These are phyloP conservation scores for Xylaria sp. DNA, from an alignment of 2,329 filamentous ascomycete genomes.

Conservation along the genomic window DNA sequence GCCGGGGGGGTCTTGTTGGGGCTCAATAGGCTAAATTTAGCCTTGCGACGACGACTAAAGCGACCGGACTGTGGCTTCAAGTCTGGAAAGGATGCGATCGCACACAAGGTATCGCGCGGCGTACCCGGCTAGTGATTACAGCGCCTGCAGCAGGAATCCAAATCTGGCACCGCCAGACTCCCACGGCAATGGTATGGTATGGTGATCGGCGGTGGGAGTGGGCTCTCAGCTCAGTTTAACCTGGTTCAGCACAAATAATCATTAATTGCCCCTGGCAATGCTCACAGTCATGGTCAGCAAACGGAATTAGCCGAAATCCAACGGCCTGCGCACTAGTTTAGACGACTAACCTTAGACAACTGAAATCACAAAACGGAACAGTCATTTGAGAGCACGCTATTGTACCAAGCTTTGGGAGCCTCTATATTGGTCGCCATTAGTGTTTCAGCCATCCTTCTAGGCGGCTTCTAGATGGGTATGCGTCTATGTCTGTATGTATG, in stretches of 20 bases:
- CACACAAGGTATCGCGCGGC: background rate
- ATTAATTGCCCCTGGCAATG: background rate
- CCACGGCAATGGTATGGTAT: constrained; percentile 5
- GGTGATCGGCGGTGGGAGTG: constrained; percentile 17
- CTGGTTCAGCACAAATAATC: background rate
- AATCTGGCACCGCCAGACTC: background rate
- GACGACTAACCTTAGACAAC: background rate
- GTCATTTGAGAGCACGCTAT: background rate
- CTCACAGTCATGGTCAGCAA: constrained; percentile 2
- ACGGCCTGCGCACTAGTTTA: background rate
- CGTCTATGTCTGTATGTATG: background rate
- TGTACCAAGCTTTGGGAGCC: background rate
- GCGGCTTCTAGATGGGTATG: background rate
- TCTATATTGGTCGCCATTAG: background rate
- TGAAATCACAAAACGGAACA: background rate
- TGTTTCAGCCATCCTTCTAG: background rate
- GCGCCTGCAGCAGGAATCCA: background rate
- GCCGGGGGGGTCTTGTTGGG: background rate
- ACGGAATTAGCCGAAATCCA: constrained; percentile 18
- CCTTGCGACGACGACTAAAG: constrained; percentile 1
- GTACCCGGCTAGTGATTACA: background rate
- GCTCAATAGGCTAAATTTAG: constrained; percentile 17
- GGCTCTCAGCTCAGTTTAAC: constrained; percentile 2
- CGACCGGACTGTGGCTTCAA: background rate
- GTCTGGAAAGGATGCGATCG: background rate